Evolutionary conservation across 23 red algal species (phyloP).

Genomic region (Gracilaria domingensis): DNA sequence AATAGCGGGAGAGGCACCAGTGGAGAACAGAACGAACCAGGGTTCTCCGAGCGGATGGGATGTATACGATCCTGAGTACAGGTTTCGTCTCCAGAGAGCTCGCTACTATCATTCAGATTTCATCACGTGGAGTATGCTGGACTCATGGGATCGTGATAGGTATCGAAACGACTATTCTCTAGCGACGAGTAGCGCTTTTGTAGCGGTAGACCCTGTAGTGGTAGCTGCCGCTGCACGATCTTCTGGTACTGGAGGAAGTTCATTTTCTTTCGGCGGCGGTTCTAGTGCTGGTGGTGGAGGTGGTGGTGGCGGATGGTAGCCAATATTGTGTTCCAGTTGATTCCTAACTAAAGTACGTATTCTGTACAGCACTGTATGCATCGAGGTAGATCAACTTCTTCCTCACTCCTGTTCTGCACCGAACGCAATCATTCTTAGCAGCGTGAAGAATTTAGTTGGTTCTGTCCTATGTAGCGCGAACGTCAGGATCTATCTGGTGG

Average conservation of each 20-base stretch:
- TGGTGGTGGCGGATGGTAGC: conserved; percentile 62
- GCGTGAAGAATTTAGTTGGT: too few relatives aligned
- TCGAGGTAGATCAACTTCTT: neutral
- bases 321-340: neutral
- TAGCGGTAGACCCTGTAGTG: conserved; percentile 50
- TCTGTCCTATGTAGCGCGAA: too few relatives aligned
- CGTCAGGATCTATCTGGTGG: too few relatives aligned
- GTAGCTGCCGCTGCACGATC: conserved; percentile 45
- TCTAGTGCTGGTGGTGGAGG: conserved; percentile 69
- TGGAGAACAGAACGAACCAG: conserved; percentile 38
- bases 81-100: conserved; percentile 53
- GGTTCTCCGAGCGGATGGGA: conserved; percentile 60
- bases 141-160: conserved; percentile 52
- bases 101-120: conserved; percentile 54
- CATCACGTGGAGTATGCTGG: conserved; percentile 61
- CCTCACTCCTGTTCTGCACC: neutral
- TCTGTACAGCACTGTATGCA: neutral
- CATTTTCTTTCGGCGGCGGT: conserved; percentile 65
- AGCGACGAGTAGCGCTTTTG: conserved; percentile 37
- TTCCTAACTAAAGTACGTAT: neutral
- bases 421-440: too few relatives aligned
- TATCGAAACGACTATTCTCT: conserved; percentile 20
- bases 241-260: conserved; percentile 51
- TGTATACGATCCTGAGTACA: conserved; percentile 67
- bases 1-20: conserved; percentile 9